phyloP scores from a whole-genome alignment of 148 eudicot genomes.

The Agrostemma githago region DNA sequence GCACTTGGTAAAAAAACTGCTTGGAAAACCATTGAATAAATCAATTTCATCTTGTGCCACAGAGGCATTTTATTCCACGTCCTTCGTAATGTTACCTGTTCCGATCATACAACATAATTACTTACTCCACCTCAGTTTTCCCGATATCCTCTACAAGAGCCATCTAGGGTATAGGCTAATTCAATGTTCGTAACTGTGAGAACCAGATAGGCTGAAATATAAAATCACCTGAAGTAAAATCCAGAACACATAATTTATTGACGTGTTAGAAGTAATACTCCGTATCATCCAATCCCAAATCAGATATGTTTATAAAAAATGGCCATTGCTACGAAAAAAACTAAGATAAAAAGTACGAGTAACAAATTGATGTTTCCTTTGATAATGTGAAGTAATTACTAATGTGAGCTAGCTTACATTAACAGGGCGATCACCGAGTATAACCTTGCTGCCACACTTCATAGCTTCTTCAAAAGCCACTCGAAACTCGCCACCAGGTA shows the following conservation, averaged over 20 bases:
- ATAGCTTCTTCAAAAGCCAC: conserved; percentile 93
- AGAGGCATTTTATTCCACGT: conserved; percentile 51
- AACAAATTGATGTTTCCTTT: not conserved
- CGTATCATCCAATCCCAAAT: not conserved
- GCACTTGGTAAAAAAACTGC: conserved; percentile 46
- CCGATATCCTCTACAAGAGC: not conserved
- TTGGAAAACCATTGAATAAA: conserved; percentile 41
- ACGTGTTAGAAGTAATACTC: no score
- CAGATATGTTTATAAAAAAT: not conserved
- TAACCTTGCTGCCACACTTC: conserved; percentile 86
- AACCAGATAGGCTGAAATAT: not conserved
- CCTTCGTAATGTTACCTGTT: conserved; percentile 37
- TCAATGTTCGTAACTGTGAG: not conserved
- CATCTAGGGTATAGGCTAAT: not conserved
- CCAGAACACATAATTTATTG: not conserved
- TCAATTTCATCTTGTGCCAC: conserved; percentile 43
- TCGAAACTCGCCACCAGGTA: conserved; percentile 96
- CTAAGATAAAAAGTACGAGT: not conserved
- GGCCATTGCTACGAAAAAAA: not conserved
- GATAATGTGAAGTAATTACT: not conserved
- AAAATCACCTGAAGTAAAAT: not conserved
- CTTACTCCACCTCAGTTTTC: not conserved
- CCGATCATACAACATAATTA: conserved; percentile 6
- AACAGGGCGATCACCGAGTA: conserved; percentile 99
- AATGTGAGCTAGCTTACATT: conserved; percentile 46